phyloP scores from a whole-genome alignment of 2,329 filamentous ascomycete species.

The Lecanoromycetidae sp. region DNA sequence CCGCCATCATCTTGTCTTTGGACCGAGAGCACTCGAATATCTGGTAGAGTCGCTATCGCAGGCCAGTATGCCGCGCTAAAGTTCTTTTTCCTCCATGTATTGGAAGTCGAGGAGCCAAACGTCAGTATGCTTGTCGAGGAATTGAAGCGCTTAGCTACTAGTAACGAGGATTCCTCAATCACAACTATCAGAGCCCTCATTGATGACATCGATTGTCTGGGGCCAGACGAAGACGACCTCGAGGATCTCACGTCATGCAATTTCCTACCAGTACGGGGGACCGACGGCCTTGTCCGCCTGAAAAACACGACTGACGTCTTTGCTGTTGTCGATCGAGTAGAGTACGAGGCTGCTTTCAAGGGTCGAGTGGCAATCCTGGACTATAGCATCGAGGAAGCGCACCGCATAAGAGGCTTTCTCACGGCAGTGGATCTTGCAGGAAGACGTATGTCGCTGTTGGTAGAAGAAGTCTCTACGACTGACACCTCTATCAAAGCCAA shows the following conservation, averaged over 20 bases:
- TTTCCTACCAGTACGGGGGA: neutral
- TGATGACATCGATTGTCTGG: neutral
- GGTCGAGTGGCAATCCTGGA: neutral
- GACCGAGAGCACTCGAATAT: neutral
- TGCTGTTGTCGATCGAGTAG: conserved; percentile 2
- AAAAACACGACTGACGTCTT: neutral
- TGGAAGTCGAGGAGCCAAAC: neutral
- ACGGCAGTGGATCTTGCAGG: neutral
- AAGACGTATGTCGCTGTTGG: neutral
- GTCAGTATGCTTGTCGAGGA: neutral
- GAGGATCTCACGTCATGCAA: neutral
- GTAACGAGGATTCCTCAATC: neutral
- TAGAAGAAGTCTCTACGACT: neutral
- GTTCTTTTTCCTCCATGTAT: neutral
- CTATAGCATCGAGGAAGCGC: neutral
- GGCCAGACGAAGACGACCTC: neutral
- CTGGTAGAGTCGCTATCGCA: neutral
- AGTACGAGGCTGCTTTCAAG: neutral
- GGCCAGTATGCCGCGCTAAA: neutral
- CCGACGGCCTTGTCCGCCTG: neutral
- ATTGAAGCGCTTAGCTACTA: neutral
- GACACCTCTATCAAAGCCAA: neutral
- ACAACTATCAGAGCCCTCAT: neutral
- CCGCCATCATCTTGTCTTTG: neutral
- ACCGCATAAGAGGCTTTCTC: neutral